These are phyloP conservation scores for Dothiorella sarmentorum DNA, from an alignment of 2,329 filamentous ascomycete genomes.

Conservation along the genomic window DNA sequence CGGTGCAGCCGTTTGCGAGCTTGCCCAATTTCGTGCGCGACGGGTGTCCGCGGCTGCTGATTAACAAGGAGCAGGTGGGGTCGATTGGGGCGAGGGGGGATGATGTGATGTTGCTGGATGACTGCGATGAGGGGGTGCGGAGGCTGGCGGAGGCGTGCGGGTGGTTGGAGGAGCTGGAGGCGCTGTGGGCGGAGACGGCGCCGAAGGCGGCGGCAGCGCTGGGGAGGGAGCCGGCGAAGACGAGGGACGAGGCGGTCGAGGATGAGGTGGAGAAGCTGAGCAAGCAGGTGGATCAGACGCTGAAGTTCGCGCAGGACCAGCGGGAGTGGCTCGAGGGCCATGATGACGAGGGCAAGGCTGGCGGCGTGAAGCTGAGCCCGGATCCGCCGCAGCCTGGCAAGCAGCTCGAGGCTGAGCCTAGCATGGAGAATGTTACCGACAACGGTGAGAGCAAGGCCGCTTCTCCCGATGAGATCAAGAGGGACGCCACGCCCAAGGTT, in stretches of 20 bases:
- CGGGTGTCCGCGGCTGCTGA: constrained; percentile 70
- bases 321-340: constrained; percentile 34
- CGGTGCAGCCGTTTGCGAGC: constrained; percentile 83
- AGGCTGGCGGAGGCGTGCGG: constrained; percentile 75
- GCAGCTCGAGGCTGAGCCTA: not conserved
- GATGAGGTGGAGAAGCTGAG: constrained; percentile 59
- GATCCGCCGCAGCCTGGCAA: not conserved
- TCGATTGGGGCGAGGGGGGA: constrained; percentile 72
- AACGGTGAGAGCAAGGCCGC: constrained; percentile 16
- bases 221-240: constrained; percentile 38
- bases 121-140: constrained; percentile 79
- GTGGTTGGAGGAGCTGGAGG: constrained; percentile 81
- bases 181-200: constrained; percentile 66
- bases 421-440: constrained; percentile 16
- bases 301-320: constrained; percentile 34
- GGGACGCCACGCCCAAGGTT: constrained; percentile 8
- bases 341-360: constrained; percentile 28
- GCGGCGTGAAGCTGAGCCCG: not conserved
- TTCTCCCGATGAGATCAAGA: not conserved
- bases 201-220: constrained; percentile 52
- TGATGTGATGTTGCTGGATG: constrained; percentile 78
- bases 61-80: constrained; percentile 84
- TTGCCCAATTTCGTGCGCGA: constrained; percentile 64
- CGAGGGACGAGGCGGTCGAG: constrained; percentile 54
- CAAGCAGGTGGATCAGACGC: constrained; percentile 54